Conservation (phyloP, 352 stramenopile species). For the Thalassiosira sp. region DNA sequence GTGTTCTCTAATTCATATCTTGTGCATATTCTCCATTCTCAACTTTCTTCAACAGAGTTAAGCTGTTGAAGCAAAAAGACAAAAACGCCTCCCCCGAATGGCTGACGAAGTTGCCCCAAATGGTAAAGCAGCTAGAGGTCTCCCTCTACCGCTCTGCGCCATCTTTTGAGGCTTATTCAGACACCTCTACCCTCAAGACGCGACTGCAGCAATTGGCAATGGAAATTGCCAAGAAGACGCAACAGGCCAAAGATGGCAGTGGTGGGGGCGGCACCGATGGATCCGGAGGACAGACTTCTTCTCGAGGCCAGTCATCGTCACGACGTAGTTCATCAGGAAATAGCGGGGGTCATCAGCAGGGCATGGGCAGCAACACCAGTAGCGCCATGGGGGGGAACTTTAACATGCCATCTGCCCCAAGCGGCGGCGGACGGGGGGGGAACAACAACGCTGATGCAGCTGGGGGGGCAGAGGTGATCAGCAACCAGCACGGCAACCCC, state of each 20-base stretch:
- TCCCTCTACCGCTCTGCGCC: constrained; percentile 91
- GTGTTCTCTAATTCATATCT: constrained; percentile 11
- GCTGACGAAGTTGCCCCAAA: constrained; percentile 95
- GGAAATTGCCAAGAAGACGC: constrained; percentile 74
- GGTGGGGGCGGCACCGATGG: constrained; percentile 6
- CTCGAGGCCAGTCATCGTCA: neutral
- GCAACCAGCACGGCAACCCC: constrained; percentile 57
- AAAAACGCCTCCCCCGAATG: constrained; percentile 93
- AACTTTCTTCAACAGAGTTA: constrained; percentile 57
- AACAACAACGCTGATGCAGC: neutral
- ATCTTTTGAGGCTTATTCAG: constrained; percentile 92
- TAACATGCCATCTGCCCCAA: constrained; percentile 1
- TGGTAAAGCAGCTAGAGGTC: constrained; percentile 96
- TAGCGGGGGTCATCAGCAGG: too few species aligned
- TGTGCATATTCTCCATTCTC: neutral
- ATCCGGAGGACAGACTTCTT: constrained; percentile 7
- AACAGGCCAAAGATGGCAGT: constrained; percentile 40
- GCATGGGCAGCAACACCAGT: too few species aligned
- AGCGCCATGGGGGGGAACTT: too few species aligned
- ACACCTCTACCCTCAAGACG: constrained; percentile 91
- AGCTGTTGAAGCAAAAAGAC: constrained; percentile 92
- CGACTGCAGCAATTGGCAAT: constrained; percentile 92
- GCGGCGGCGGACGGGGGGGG: too few species aligned
- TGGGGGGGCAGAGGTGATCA: constrained; percentile 10
- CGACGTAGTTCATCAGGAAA: too few species aligned